Base-by-base conservation (phyloP, 805 yeast genomes). In the Geotrichum ghanense region DNA sequence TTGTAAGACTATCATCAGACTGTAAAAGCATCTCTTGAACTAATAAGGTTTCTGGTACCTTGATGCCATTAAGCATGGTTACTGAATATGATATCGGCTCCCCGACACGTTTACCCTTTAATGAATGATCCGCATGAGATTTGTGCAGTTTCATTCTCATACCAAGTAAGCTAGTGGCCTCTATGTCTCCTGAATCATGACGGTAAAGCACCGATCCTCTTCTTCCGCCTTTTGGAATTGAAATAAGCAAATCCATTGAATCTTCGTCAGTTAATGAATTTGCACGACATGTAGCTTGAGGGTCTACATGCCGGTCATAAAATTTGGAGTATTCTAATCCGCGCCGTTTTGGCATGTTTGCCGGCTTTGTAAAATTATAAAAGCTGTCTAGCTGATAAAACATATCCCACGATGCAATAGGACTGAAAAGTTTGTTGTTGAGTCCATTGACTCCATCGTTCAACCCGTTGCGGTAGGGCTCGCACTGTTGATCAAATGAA, bases 401-500 rank as follows among this genome's bases (percentile, higher is more conserved):
- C 35, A 50, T 46, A 9, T 50, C 48, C 67, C 66, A 63, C 10
- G 68, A 63, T 3, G 59, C 57, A 4, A 63, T 49, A 4, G 47
- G n/a, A 10, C 65, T 58, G 39, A 66, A 74, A 14, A 60, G 25
- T 6, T 9, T 10, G 20, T 35, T 17, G n/a, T 22, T 27, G 21
- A 35, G 19, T 14, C 42, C 17, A n/a, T 19, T 25, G 12, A n/a
- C 16, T 5, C 17, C 37, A 31, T 17, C 23, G 3, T 22, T n/a
- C 3, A n/a, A 22, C 19, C 21, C 24, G 12, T 16, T 12, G 9
- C 4, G 21, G 23, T 45, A 20, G 12, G 21, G 21, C 16, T 41
- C 44, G 5, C 24, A n/a, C 20, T 25, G 45, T 4, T 24, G 22
- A 24, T 45, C 25, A 42, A 31, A 31, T n/a, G 37, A 31, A 12